A percentile compares a stretch with the other conserved stretches of the same genome.
These are phyloP conservation scores for Trebouxia gelatinosa DNA, from an alignment of 163 green algal genomes.

Conservation along the genomic window DNA sequence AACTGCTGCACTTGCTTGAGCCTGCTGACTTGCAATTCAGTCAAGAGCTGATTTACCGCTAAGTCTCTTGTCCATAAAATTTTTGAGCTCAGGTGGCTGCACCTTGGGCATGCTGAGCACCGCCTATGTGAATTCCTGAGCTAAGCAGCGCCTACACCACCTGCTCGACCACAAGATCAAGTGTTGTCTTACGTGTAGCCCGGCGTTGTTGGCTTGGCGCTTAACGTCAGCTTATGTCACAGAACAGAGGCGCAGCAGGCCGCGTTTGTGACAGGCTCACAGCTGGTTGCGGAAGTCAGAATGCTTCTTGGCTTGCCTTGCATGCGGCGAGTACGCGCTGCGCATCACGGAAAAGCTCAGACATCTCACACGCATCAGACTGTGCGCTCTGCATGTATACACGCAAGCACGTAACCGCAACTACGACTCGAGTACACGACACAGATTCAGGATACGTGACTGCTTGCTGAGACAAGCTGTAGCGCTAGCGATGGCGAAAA, in stretches of 20 bases:
- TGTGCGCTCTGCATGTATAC: background rate
- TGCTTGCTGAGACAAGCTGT: too few relatives aligned
- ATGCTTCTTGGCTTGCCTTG: background rate
- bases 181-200: background rate
- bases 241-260: too few relatives aligned
- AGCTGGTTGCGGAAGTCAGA: too few relatives aligned
- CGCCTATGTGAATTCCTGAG: background rate
- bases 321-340: background rate
- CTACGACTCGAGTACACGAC: background rate
- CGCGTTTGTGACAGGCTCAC: too few relatives aligned
- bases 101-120: constrained; percentile 78
- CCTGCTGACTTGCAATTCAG: too few relatives aligned
- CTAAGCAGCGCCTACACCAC: background rate
- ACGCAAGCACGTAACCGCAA: background rate
- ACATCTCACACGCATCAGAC: background rate
- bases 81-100: constrained; percentile 92
- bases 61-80: constrained; percentile 98
- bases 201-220: background rate
- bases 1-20: background rate
- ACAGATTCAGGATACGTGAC: too few relatives aligned
- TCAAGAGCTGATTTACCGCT: constrained; percentile 71
- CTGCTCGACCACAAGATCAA: background rate
- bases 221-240: too few relatives aligned
- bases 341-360: background rate
- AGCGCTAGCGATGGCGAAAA: background rate